Percentiles rank a stretch among this genome's conserved stretches.
Conservation (phyloP, 2,329 filamentous ascomycete species). For the Onygena corvina region DNA sequence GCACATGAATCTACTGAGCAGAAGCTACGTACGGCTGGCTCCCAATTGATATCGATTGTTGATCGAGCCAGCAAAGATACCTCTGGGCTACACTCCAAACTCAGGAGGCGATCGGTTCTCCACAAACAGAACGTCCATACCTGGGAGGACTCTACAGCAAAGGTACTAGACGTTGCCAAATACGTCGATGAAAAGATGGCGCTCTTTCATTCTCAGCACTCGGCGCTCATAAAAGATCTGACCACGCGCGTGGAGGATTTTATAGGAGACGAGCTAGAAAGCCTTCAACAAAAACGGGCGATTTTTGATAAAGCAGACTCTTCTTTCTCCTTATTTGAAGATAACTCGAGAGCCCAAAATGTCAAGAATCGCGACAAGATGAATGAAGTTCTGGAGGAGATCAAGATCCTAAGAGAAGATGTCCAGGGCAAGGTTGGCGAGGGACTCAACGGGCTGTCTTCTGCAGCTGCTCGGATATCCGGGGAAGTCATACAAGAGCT, state of each 20-base stretch:
- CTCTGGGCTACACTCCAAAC: constrained; percentile 69
- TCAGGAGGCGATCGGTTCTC: constrained; percentile 71
- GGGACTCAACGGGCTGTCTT: constrained; percentile 69
- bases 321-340: constrained; percentile 55
- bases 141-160: constrained; percentile 64
- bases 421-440: constrained; percentile 78
- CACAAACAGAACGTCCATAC: constrained; percentile 65
- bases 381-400: constrained; percentile 84
- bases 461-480: constrained; percentile 76
- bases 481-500: constrained; percentile 81
- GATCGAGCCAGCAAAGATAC: constrained; percentile 69
- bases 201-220: constrained; percentile 60
- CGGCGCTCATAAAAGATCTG: constrained; percentile 54
- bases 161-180: constrained; percentile 64
- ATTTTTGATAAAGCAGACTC: constrained; percentile 59
- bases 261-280: constrained; percentile 60
- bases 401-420: constrained; percentile 75
- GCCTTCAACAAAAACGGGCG: constrained; percentile 56
- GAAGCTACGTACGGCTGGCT: constrained; percentile 60
- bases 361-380: constrained; percentile 61
- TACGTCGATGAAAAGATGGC: constrained; percentile 65
- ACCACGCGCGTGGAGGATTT: constrained; percentile 64
- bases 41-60: constrained; percentile 64
- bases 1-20: constrained; percentile 79
- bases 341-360: constrained; percentile 46